Evolutionary conservation across 305 asterid species (phyloP).

Genomic region (Ajuga reptans): DNA sequence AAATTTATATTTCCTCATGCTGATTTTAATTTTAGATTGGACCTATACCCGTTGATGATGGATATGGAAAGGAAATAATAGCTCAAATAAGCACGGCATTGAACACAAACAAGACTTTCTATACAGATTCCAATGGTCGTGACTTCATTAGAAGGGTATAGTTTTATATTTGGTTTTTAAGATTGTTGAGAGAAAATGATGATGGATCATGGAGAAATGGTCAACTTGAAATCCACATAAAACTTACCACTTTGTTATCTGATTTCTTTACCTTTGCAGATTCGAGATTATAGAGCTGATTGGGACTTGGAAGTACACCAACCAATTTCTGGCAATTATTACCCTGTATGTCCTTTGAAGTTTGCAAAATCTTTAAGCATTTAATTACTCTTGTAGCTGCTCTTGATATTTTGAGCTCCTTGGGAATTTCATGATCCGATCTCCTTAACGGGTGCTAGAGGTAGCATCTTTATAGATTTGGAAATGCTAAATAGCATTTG

Average conservation of each 20-base stretch:
- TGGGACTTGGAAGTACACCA: conserved; percentile 70
- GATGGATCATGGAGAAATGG: neutral
- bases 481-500: neutral
- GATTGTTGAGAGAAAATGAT: neutral
- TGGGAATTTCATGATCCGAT: neutral
- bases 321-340: conserved; percentile 76
- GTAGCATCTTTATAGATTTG: neutral
- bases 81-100: conserved; percentile 52
- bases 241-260: conserved; percentile 10
- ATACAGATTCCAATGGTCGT: conserved; percentile 77
- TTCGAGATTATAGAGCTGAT: conserved; percentile 59
- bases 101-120: conserved; percentile 57
- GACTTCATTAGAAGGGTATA: conserved; percentile 71
- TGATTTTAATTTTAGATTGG: conserved; percentile 49
- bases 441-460: neutral
- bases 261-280: conserved; percentile 32
- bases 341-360: conserved; percentile 51
- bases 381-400: conserved; percentile 13
- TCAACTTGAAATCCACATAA: neutral
- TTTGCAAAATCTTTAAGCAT: conserved; percentile 11
- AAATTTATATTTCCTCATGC: conserved; percentile 21
- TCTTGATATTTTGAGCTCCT: conserved; percentile 6
- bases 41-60: conserved; percentile 76
- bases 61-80: conserved; percentile 68
- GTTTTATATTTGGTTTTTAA: conserved; percentile 12